These are phyloP conservation scores for Coniella lustricola DNA, from an alignment of 2,329 filamentous ascomycete genomes.

Conservation along the genomic window DNA sequence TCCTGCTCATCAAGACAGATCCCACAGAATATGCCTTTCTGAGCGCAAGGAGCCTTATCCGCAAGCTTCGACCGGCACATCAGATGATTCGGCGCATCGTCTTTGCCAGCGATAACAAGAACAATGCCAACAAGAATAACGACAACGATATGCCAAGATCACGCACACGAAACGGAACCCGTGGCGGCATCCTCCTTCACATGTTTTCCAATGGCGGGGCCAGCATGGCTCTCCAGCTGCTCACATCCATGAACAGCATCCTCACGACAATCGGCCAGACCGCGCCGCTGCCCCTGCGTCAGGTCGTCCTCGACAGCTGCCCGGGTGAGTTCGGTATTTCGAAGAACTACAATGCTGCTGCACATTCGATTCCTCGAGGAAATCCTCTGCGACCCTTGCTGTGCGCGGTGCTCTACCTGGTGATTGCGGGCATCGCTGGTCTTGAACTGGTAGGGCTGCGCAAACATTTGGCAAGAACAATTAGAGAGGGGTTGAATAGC, in stretches of 20 bases:
- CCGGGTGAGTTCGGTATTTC: conserved; percentile 6
- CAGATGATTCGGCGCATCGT: conserved; percentile 6
- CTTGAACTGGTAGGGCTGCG: conserved; percentile 7
- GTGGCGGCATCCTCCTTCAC: conserved; percentile 2
- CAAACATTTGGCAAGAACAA: conserved; percentile 1
- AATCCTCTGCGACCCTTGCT: conserved; percentile 5
- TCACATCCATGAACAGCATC: conserved; percentile 8
- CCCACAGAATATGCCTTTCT: conserved; percentile 4
- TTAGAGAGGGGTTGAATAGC: conserved; percentile 7
- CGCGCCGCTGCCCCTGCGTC: conserved; percentile 5
- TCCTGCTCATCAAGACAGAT: conserved; percentile 12
- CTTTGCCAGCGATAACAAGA: too few relatives aligned
- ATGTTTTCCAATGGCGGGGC: conserved; percentile 10
- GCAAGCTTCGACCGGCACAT: conserved; percentile 9
- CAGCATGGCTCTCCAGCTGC: conserved; percentile 10
- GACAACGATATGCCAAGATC: too few relatives aligned
- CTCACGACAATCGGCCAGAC: background rate
- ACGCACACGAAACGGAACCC: background rate
- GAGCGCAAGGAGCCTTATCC: background rate
- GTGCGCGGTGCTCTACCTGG: conserved; percentile 1
- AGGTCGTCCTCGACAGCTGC: conserved; percentile 13
- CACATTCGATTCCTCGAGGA: conserved; percentile 1
- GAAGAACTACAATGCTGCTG: conserved; percentile 5
- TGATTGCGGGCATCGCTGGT: conserved; percentile 1
- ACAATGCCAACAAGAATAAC: too few relatives aligned